Evolutionary conservation across 2,329 filamentous ascomycete species (phyloP), one percentile per base, ranked within the genome.

Genomic region (Botrytis cinerea): DNA sequence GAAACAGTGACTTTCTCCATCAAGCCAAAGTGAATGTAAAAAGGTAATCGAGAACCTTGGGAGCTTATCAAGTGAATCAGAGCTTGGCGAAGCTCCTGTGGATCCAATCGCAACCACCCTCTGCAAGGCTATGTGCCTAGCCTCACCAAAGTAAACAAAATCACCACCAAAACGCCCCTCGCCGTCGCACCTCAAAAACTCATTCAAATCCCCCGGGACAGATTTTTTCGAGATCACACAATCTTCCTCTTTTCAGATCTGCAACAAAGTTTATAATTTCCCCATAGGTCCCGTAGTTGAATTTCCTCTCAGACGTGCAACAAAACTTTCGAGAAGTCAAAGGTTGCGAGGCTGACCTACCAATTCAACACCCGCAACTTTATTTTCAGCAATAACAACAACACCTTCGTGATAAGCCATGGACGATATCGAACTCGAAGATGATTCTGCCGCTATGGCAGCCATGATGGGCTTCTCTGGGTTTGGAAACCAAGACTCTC

Each of bases 401-500:
- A 67, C 9, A 6, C 43, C 32, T 38, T 32, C 45, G 22, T 38
- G 10, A 9, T 51, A 22, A 43, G 45, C 20, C 38, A 69, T 69
- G 66, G 66, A 69, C 32, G 66, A 69, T 51, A 25, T 54, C 40
- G 45, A 48, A 32, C 16, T 54, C 6, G 70, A 74, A n/a, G 73
- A 74, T 35, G 77, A 78, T 54, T 73, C 75, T 38, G 74, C 73
- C 10, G 76, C 75, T 18, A 78, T 79, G 77, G 85, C 87, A 67
- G 87, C 88, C 60, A 86, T 88, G 64, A 91, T 94, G 90, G 92
- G 92, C 75, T 94, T 94, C 82, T 87, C 90, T 14, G 87, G 88
- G 73, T 95, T 95, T 79, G 92, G 92, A 76, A 82, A 83, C 16
- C 84, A 87, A 77, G 80, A 84, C 70, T 83, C 82, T 4, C 83